These are phyloP conservation scores for Carpinus fangiana DNA, from an alignment of 306 rosid genomes.

Conservation along the genomic window DNA sequence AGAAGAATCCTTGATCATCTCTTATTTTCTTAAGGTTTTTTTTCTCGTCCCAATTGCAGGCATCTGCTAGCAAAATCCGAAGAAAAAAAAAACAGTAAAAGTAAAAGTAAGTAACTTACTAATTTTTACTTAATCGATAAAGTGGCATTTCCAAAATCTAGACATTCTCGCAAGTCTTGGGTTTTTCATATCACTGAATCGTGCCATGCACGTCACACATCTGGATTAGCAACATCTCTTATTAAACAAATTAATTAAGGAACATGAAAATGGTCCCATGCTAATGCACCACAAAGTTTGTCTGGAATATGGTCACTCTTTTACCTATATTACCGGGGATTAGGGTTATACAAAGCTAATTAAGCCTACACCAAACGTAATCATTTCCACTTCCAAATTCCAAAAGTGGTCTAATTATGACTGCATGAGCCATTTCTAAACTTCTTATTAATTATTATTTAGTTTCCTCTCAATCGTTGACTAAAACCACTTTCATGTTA, in stretches of 20 bases:
- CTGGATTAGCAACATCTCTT: conserved; percentile 15
- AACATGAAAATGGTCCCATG: conserved; percentile 13
- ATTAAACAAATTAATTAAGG: conserved; percentile 6
- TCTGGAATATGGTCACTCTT: conserved; percentile 16
- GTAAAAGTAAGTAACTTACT: neutral
- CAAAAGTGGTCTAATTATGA: conserved; percentile 26
- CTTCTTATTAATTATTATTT: neutral
- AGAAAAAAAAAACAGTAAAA: neutral
- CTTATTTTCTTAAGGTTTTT: no score
- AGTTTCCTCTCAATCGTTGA: neutral
- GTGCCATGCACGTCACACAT: conserved; percentile 6
- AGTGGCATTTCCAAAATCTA: conserved; percentile 16
- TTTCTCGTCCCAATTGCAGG: no score
- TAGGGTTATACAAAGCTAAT: no score
- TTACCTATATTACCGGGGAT: conserved; percentile 23
- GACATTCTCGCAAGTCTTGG: conserved; percentile 6
- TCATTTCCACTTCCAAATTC: conserved; percentile 21
- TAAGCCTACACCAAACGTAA: neutral
- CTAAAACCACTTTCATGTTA: conserved; percentile 9
- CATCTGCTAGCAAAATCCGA: no score
- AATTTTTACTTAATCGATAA: neutral
- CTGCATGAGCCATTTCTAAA: conserved; percentile 8
- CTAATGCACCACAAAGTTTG: conserved; percentile 18
- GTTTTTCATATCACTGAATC: neutral
- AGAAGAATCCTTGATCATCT: no score